Evolutionary conservation across 1,284 basidiomycete species (phyloP).

Genomic region (Cutaneotrichosporon sp.): DNA sequence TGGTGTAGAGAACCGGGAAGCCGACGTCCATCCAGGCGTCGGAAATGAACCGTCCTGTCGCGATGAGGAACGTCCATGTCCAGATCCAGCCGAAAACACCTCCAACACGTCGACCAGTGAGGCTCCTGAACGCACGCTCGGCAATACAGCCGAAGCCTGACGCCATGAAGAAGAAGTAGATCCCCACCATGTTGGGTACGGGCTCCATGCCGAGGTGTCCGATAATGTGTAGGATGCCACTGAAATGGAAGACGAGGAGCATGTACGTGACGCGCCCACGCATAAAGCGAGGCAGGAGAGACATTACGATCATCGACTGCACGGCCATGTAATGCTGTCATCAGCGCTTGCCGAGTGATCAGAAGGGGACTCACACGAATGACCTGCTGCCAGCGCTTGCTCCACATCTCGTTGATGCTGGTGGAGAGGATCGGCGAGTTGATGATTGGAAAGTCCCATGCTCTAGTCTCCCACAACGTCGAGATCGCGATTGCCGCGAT

Average conservation of each 20-base stretch:
- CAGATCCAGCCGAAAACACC: conserved; percentile 42
- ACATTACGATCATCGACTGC: neutral
- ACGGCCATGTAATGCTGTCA: conserved; percentile 5
- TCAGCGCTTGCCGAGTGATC: neutral
- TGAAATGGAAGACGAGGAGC: conserved; percentile 39
- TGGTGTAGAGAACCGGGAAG: neutral
- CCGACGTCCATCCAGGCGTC: conserved; percentile 36
- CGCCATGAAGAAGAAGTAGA: conserved; percentile 36
- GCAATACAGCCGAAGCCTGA: conserved; percentile 35
- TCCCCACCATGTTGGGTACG: conserved; percentile 31
- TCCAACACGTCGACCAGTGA: conserved; percentile 39
- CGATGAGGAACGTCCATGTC: conserved; percentile 36
- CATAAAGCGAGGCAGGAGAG: conserved; percentile 19
- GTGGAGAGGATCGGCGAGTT: neutral
- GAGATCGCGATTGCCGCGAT: neutral
- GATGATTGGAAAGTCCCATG: conserved; percentile 3
- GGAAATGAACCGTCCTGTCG: conserved; percentile 26
- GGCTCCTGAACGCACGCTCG: conserved; percentile 39
- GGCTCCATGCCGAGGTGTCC: conserved; percentile 41
- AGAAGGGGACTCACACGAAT: conserved; percentile 3
- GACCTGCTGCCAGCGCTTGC: conserved; percentile 4
- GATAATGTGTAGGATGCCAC: conserved; percentile 41
- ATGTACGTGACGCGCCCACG: conserved; percentile 28
- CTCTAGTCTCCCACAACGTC: neutral
- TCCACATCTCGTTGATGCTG: conserved; percentile 10